Conservation (phyloP, 495 filamentous ascomycete species). For the Diplogelasinospora grovesii region DNA sequence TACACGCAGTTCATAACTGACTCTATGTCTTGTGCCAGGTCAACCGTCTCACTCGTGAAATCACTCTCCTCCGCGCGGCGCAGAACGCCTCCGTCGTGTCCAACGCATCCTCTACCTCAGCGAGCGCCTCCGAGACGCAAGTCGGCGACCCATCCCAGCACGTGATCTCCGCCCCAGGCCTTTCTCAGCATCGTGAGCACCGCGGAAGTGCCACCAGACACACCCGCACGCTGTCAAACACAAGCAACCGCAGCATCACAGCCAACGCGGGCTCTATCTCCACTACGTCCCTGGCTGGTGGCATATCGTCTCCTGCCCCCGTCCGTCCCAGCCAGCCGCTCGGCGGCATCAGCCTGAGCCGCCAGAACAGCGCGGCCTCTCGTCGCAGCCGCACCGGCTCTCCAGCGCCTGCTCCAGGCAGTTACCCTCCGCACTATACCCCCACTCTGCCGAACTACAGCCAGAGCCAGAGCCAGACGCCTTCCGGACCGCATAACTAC, state of each 20-base stretch:
- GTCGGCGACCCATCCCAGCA: slow-evolving; percentile 26
- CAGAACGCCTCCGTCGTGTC: slow-evolving; percentile 77
- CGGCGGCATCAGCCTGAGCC: slow-evolving; percentile 29
- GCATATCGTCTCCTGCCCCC: slow-evolving; percentile 27
- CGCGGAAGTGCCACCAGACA: slow-evolving; percentile 36
- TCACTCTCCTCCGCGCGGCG: slow-evolving; percentile 67
- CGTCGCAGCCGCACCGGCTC: slow-evolving; percentile 36
- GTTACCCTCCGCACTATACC: not conserved
- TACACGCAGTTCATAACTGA: not conserved
- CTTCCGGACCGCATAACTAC: no score
- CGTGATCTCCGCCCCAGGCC: slow-evolving; percentile 29
- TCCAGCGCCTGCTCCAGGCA: slow-evolving; percentile 22
- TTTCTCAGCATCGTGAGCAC: slow-evolving; percentile 34
- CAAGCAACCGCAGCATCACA: slow-evolving; percentile 54
- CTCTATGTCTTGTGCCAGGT: slow-evolving; percentile 47
- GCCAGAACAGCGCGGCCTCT: slow-evolving; percentile 40
- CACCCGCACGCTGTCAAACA: slow-evolving; percentile 37
- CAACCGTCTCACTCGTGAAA: slow-evolving; percentile 84
- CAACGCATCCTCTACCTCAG: slow-evolving; percentile 65
- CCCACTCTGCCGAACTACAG: slow-evolving; percentile 3
- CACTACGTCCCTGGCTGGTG: slow-evolving; percentile 25
- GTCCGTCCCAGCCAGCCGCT: slow-evolving; percentile 25
- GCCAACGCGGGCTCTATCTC: slow-evolving; percentile 32
- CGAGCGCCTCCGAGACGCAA: slow-evolving; percentile 30
- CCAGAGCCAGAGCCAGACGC: not conserved